Conservation (phyloP, 495 filamentous ascomycete species). For the Aspergillus leporis region DNA sequence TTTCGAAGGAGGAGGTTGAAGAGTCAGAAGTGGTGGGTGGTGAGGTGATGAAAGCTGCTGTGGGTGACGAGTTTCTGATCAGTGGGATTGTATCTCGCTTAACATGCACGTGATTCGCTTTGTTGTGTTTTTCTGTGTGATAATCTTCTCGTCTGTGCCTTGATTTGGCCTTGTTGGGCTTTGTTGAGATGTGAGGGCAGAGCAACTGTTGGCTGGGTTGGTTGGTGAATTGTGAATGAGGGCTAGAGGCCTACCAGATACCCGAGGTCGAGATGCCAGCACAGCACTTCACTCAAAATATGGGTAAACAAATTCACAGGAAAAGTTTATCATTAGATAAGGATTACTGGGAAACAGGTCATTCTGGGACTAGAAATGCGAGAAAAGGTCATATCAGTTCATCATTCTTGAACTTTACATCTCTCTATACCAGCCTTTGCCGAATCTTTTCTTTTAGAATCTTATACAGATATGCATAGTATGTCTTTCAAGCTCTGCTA, state of each 20-base stretch:
- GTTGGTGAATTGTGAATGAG: neutral
- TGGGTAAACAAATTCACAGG: too few relatives aligned
- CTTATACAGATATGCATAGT: neutral
- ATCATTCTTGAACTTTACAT: neutral
- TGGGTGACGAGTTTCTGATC: constrained; percentile 22
- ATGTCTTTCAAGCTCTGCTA: neutral
- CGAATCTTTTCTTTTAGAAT: neutral
- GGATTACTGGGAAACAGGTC: neutral
- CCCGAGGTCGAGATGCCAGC: neutral
- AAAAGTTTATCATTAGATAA: neutral
- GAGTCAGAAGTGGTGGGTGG: constrained; percentile 20
- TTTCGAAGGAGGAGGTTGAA: constrained; percentile 17
- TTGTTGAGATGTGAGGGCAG: neutral
- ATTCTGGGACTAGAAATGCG: neutral
- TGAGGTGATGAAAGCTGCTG: constrained; percentile 19
- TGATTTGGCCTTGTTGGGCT: neutral
- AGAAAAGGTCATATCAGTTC: neutral
- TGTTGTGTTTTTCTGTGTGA: neutral
- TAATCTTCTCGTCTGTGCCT: neutral
- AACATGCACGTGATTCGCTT: neutral
- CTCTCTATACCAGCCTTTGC: neutral
- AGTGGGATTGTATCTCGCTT: neutral
- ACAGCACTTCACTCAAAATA: neutral
- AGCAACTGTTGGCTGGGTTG: neutral
- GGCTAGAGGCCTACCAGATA: neutral